These are phyloP conservation scores for Annulohypoxylon truncatum DNA, from an alignment of 2,329 filamentous ascomycete genomes.

Conservation along the genomic window DNA sequence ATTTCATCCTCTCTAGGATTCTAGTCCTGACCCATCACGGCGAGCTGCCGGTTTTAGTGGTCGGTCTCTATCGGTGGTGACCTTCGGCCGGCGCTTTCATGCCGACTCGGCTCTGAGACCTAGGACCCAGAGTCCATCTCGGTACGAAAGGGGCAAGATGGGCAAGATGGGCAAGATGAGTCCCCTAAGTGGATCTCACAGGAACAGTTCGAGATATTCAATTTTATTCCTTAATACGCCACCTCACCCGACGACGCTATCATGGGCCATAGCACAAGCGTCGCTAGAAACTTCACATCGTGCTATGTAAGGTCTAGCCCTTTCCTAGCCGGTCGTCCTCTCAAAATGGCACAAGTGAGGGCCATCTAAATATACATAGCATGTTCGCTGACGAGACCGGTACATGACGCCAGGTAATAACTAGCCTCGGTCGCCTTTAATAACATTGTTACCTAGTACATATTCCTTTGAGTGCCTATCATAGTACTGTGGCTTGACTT, in stretches of 20 bases:
- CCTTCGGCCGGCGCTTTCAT: conserved; percentile 32
- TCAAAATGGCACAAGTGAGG: background rate
- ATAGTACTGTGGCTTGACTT: conserved; percentile 36
- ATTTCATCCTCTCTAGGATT: conserved; percentile 25
- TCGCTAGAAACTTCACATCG: conserved; percentile 16
- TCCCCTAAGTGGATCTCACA: conserved; percentile 19
- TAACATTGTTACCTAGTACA: background rate
- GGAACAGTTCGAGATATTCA: conserved; percentile 17
- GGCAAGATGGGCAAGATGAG: conserved; percentile 19
- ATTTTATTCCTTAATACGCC: conserved; percentile 20
- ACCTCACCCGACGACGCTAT: conserved; percentile 27
- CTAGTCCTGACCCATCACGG: conserved; percentile 29
- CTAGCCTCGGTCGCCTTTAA: background rate
- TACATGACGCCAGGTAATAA: conserved; percentile 2
- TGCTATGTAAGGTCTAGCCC: conserved; percentile 29
- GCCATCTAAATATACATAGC: conserved; percentile 2
- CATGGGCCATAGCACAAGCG: conserved; percentile 25
- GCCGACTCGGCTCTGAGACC: conserved; percentile 38
- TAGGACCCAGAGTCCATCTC: conserved; percentile 25
- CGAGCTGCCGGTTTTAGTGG: conserved; percentile 42
- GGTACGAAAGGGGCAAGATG: conserved; percentile 28
- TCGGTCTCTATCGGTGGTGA: conserved; percentile 38
- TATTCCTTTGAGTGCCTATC: background rate
- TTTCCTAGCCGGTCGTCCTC: conserved; percentile 11
- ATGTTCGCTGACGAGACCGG: conserved; percentile 13